phyloP scores from a whole-genome alignment of 305 asterid species.

The Withania somnifera region DNA sequence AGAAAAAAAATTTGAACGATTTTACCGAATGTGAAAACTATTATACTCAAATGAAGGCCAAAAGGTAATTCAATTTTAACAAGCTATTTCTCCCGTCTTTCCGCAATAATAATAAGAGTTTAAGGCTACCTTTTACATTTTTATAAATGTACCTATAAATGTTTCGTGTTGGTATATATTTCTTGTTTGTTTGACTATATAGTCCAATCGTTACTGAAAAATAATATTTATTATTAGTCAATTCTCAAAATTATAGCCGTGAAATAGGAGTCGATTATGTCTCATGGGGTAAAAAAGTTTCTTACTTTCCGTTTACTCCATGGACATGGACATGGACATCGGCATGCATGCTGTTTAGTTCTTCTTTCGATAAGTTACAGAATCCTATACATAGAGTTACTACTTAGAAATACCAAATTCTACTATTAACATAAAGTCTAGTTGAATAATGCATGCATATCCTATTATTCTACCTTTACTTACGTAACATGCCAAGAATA shows the following conservation, averaged over 20 bases:
- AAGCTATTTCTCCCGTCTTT: too few species aligned
- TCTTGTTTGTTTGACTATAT: neutral
- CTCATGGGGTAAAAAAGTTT: neutral
- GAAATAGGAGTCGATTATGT: neutral
- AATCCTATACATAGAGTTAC: neutral
- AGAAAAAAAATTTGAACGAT: too few species aligned
- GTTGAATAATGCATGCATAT: neutral
- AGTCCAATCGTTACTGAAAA: neutral
- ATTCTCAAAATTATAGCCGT: neutral
- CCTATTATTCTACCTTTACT: neutral
- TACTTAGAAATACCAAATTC: neutral
- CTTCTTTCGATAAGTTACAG: neutral
- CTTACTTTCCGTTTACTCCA: slow-evolving; percentile 2
- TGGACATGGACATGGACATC: too few species aligned
- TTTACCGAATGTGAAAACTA: too few species aligned
- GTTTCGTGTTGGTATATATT: neutral
- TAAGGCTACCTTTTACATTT: too few species aligned
- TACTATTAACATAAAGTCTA: neutral
- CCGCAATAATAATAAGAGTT: too few species aligned
- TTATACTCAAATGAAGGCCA: too few species aligned
- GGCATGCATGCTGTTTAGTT: neutral
- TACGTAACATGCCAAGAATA: neutral
- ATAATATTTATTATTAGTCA: neutral
- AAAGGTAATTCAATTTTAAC: too few species aligned
- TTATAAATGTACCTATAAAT: too few species aligned